phyloP scores from a whole-genome alignment of 331 rosid species.

The Telfairia occidentalis region DNA sequence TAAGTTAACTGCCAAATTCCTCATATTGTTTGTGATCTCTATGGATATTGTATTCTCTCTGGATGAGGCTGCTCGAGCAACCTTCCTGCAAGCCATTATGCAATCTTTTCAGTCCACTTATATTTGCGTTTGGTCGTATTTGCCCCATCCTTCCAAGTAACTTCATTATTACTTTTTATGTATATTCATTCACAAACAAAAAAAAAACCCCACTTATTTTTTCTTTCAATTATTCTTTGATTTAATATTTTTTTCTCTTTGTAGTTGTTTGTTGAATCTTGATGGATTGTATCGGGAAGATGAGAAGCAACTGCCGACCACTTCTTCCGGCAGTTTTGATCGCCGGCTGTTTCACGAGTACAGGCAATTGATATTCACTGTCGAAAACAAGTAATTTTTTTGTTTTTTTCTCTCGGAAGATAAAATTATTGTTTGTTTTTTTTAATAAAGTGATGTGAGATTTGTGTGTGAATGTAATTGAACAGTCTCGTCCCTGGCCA shows the following conservation, averaged over 20 bases:
- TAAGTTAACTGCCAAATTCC: too few species aligned
- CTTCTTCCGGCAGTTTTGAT: constrained; percentile 42
- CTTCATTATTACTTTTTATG: too few species aligned
- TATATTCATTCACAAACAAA: too few species aligned
- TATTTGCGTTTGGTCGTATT: constrained; percentile 40
- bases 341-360: constrained; percentile 48
- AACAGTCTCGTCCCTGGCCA: constrained; percentile 62
- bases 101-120: constrained; percentile 34
- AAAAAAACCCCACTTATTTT: neutral
- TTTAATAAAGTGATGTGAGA: too few species aligned
- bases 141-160: constrained; percentile 1
- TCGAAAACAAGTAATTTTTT: constrained; percentile 37
- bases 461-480: too few species aligned
- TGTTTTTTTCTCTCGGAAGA: too few species aligned
- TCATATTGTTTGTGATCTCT: too few species aligned
- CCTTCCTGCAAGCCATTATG: constrained; percentile 20
- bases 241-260: neutral
- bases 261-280: constrained; percentile 39
- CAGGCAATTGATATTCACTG: constrained; percentile 18
- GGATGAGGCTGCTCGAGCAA: constrained; percentile 24
- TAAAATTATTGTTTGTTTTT: neutral
- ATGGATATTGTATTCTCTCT: constrained; percentile 41
- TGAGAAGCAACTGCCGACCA: constrained; percentile 38
- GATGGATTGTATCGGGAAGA: constrained; percentile 56
- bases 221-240: neutral